These are phyloP conservation scores for Pseudozyma hubeiensis DNA, from an alignment of 1,284 basidiomycete species.

Conservation along the genomic window DNA sequence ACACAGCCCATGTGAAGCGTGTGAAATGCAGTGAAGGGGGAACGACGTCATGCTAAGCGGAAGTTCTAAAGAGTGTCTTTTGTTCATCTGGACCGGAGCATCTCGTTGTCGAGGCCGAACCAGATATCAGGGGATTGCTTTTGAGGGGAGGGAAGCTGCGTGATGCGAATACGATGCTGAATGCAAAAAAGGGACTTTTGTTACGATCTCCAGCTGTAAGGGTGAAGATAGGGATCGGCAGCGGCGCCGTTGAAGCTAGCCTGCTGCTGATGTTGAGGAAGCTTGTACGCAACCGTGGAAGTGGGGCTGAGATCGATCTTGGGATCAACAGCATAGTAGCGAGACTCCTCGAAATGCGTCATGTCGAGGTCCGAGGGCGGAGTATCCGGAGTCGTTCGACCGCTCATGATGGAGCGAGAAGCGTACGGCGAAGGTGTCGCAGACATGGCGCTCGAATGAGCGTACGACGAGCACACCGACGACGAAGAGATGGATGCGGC, in stretches of 20 bases:
- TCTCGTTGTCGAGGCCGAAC: conserved; percentile 9
- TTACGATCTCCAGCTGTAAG: conserved; percentile 43
- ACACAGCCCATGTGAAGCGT: background rate
- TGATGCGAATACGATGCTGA: conserved; percentile 3
- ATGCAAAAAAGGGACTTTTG: background rate
- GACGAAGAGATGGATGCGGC: conserved; percentile 50
- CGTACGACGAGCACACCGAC: conserved; percentile 48
- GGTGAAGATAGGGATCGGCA: conserved; percentile 39
- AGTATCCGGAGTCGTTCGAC: conserved; percentile 64
- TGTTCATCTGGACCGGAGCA: conserved; percentile 5
- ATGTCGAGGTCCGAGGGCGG: conserved; percentile 57
- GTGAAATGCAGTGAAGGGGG: background rate
- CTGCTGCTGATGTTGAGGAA: conserved; percentile 10
- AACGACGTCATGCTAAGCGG: conserved; percentile 3
- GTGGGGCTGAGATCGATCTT: conserved; percentile 28
- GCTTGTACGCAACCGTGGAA: conserved; percentile 23
- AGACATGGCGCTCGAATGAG: conserved; percentile 28
- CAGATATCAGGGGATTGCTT: background rate
- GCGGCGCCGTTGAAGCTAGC: conserved; percentile 12
- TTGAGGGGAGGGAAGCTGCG: background rate
- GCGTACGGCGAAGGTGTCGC: conserved; percentile 55
- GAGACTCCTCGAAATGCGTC: conserved; percentile 39
- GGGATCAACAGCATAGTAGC: conserved; percentile 34
- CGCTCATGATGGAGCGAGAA: conserved; percentile 46
- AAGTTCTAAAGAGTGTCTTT: background rate